Conservation (phyloP, 768 basidiomycete species). For the Boletus tylopilopsis region DNA sequence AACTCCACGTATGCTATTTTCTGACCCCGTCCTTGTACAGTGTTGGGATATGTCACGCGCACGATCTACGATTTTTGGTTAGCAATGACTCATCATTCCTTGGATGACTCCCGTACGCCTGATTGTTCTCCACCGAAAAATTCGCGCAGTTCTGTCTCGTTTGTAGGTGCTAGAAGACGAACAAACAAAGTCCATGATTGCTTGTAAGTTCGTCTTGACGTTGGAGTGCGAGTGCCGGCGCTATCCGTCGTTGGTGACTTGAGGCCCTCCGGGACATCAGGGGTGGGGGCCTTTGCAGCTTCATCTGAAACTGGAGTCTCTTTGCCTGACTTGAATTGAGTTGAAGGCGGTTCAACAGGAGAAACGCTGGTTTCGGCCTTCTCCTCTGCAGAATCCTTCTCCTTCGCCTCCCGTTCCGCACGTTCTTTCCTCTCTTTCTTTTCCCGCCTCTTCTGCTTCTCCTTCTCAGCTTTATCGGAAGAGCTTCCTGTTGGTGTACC, state of each 20-base stretch:
- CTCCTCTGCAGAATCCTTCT: constrained; percentile 36
- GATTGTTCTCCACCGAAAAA: constrained; percentile 72
- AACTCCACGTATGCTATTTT: constrained; percentile 87
- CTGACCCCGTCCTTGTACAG: constrained; percentile 43
- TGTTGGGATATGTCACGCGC: constrained; percentile 56
- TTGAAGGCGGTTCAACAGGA: constrained; percentile 19
- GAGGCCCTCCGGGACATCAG: constrained; percentile 30
- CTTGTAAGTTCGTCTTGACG: constrained; percentile 54
- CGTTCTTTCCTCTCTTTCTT: constrained; percentile 61
- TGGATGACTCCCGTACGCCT: constrained; percentile 47
- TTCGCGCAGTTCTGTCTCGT: constrained; percentile 65
- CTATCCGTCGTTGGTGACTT: constrained; percentile 60
- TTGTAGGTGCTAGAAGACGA: constrained; percentile 51
- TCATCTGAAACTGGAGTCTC: constrained; percentile 34
- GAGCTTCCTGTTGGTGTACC: constrained; percentile 29
- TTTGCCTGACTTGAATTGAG: constrained; percentile 36
- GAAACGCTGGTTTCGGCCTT: constrained; percentile 28
- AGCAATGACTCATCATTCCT: neutral
- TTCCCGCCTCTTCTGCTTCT: constrained; percentile 57
- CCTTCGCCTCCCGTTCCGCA: constrained; percentile 39
- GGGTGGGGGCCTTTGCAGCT: constrained; percentile 18
- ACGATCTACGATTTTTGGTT: constrained; percentile 49
- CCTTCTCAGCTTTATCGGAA: constrained; percentile 52
- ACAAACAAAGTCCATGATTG: constrained; percentile 88
- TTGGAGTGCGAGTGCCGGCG: constrained; percentile 68